Base-by-base conservation (phyloP, 768 basidiomycete species). In the Russula brevipes region DNA sequence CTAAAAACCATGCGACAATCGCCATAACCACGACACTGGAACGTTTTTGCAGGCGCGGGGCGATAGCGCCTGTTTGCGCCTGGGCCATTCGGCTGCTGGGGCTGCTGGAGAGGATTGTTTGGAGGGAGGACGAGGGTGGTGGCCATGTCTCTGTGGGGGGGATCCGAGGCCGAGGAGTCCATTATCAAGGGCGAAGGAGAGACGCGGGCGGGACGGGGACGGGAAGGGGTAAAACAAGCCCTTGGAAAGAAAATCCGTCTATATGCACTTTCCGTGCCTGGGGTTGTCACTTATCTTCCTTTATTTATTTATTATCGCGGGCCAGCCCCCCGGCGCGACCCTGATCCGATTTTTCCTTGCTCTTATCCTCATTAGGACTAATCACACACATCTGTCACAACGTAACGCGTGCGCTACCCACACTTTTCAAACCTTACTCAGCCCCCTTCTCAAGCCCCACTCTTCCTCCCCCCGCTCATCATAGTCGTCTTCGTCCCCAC, bases 1-100 rank as follows among this genome's bases (percentile, higher is more conserved):
- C 88, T 90, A 74, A 98, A 98, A 65, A 95, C 92, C 94, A 97
- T 98, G 63, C 89, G 82, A 78, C 96, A 98, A 54, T 94, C 92
- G 69, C 93, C 94, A 73, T 89, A 98, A 12, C 95, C 95, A 55
- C 87, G 84, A 77, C 96, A 98, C 71, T 94, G 90, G 75, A 97
- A 98, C 36, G 93, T 94, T 79, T 96, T 97, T 60, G 91, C 88
- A 6, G 91, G 90, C 0, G 89, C 86, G 4, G 90, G 87, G 16
- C 91, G 82, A 71, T 90, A 91, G 51, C 91, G 82, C 71, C 87
- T 90, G 24, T 70, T 78, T 19, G 77, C 68, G 59, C 76, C 78
- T 19, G 24, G 0, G 31, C 66, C 52, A 60, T 38, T 3, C 65
- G 72, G 52, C 60, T 68, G 60, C 14, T 60, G 59, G 33, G 44